These are phyloP conservation scores for Dalbergia cultrata DNA, from an alignment of 306 rosid species.

Conservation along the genomic window DNA sequence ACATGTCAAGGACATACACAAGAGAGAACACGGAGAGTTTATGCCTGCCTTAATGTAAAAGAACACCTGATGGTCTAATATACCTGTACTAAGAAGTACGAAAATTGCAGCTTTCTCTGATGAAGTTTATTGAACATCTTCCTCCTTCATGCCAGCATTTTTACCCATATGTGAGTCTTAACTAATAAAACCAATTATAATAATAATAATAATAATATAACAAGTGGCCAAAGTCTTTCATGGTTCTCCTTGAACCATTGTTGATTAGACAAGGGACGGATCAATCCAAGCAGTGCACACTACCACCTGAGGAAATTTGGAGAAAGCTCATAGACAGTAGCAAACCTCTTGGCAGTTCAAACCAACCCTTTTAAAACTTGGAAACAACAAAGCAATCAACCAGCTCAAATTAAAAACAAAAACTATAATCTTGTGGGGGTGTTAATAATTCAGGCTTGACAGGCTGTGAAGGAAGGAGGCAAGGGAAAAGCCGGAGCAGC, in stretches of 20 bases:
- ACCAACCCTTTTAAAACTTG: constrained; percentile 28
- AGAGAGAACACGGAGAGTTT: constrained; percentile 21
- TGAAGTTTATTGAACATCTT: constrained; percentile 67
- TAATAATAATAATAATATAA: constrained; percentile 20
- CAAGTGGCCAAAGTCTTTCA: constrained; percentile 31
- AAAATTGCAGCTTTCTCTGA: constrained; percentile 54
- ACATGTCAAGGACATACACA: constrained; percentile 21
- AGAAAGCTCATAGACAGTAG: constrained; percentile 67
- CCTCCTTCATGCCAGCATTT: constrained; percentile 58
- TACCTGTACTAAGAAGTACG: constrained; percentile 42
- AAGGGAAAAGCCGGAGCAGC: constrained; percentile 56
- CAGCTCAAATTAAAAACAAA: constrained; percentile 31
- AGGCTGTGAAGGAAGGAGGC: constrained; percentile 85
- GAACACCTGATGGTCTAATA: constrained; percentile 30
- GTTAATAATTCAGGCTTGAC: constrained; percentile 89
- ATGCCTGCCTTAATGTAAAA: constrained; percentile 26
- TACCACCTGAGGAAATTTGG: constrained; percentile 34
- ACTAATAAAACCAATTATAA: constrained; percentile 17
- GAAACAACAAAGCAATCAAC: constrained; percentile 59
- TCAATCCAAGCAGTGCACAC: constrained; percentile 57
- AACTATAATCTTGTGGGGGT: constrained; percentile 50
- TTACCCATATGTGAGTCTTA: constrained; percentile 47
- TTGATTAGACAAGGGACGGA: constrained; percentile 58
- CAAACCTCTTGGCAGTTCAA: constrained; percentile 60
- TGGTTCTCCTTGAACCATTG: constrained; percentile 41